Base-by-base conservation (phyloP, 371 early-diverging fungal genomes). In the Lichtheimia ornata region DNA sequence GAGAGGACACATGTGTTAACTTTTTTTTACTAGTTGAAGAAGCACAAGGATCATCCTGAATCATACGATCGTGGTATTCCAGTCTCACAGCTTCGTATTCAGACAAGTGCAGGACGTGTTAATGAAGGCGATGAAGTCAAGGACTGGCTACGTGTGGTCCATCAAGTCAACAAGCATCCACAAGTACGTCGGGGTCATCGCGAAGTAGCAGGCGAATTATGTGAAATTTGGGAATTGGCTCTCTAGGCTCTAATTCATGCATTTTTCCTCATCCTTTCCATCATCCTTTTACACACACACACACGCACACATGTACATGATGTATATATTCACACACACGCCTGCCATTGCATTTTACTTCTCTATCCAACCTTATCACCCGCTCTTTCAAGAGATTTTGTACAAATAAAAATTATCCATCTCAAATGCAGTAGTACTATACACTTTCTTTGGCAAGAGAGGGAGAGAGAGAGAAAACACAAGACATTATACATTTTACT, bases 171-270 rank as follows among this genome's bases (percentile, higher is more conserved):
- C 6, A 42, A 45, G 13, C 53, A 61, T 52, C 57, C 58, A 18
- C 57, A 61, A 27, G 41, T 66, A 9, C 61, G 59, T 50, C 51
- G 54, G 22, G 40, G 47, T n/a, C 53, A 54, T 13, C 53, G 53
- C 5, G 66, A 66, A 28, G 50, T 58, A 9, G 44, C 47, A 25
- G 66, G 66, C 13, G 62, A 66, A 35, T 58, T 59, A 9, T 47
- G 49, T 17, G 66, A 66, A 49, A 61, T 50, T 27, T 66, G 66
- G 66, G 66, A 66, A 49, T 30, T 66, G 11, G 22, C 56, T 12
- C 49, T 20, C 30, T 64, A 58, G 17, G 18, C 47, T n/a, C 12
- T 18, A 7, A 45, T 45, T 35, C 35, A 35, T 35, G 35, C 35
- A 35, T 35, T 35, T 9, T 35, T 35, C 35, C 11, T 11, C 35